Evolutionary conservation across 768 basidiomycete genomes (phyloP).

Genomic region (Amanita exitialis): DNA sequence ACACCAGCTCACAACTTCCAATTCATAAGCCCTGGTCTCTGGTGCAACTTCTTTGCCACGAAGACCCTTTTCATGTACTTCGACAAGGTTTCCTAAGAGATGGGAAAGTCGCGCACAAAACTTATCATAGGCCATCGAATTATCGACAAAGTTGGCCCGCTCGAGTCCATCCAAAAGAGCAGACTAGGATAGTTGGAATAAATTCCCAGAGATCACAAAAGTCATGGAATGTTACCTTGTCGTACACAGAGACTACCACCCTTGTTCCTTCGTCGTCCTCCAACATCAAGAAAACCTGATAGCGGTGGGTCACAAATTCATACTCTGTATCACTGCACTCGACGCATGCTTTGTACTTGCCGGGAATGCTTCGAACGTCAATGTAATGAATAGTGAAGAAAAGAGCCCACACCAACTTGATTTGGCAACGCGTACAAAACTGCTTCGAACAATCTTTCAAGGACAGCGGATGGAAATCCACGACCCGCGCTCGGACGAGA

Average conservation of each 20-base stretch:
- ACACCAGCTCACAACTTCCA: constrained; percentile 4
- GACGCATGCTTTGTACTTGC: constrained; percentile 32
- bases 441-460: constrained; percentile 37
- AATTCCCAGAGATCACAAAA: background rate
- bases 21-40: background rate
- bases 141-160: constrained; percentile 30
- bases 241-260: constrained; percentile 37
- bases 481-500: constrained; percentile 35
- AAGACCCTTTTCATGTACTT: constrained; percentile 23
- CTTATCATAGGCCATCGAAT: constrained; percentile 23
- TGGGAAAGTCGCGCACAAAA: constrained; percentile 33
- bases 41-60: background rate
- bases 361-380: constrained; percentile 29
- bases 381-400: background rate
- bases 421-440: constrained; percentile 42
- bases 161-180: constrained; percentile 32
- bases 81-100: constrained; percentile 36
- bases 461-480: constrained; percentile 46
- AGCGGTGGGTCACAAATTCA: constrained; percentile 37
- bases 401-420: constrained; percentile 26
- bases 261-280: constrained; percentile 36
- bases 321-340: constrained; percentile 44
- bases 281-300: constrained; percentile 37
- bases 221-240: constrained; percentile 24
- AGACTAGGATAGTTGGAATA: constrained; percentile 20